Conservation (phyloP, 2,329 filamentous ascomycete genomes). For the Bipolaris gigantea region DNA sequence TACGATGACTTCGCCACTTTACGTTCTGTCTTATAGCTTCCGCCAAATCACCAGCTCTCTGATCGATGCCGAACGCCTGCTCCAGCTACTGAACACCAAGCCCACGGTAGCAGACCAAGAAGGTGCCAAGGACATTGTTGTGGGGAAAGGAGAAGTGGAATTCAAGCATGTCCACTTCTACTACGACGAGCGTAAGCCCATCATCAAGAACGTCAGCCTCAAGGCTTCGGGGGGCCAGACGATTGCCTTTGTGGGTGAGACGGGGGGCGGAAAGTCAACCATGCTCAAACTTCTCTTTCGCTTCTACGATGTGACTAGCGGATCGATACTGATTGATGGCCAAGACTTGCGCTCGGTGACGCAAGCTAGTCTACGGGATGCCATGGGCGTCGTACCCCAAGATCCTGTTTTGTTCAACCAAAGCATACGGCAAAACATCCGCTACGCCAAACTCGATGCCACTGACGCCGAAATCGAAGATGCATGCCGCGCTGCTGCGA, state of each 20-base stretch:
- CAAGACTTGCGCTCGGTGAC: conserved; percentile 63
- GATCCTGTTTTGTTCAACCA: conserved; percentile 66
- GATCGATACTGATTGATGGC: conserved; percentile 60
- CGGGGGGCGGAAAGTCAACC: conserved; percentile 65
- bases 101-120: conserved; percentile 55
- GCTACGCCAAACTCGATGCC: conserved; percentile 64
- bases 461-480: conserved; percentile 62
- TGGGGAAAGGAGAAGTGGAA: conserved; percentile 54
- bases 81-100: conserved; percentile 61
- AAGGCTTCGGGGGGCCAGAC: conserved; percentile 57
- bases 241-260: conserved; percentile 63
- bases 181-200: conserved; percentile 58
- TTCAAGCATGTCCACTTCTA: conserved; percentile 60
- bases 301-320: conserved; percentile 61
- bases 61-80: conserved; percentile 66
- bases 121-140: conserved; percentile 44
- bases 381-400: conserved; percentile 66
- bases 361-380: conserved; percentile 59
- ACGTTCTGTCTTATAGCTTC: conserved; percentile 55
- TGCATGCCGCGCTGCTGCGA: conserved; percentile 63
- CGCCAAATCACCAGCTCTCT: conserved; percentile 56
- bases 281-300: conserved; percentile 63
- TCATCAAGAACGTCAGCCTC: conserved; percentile 55
- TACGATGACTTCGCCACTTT: conserved; percentile 52
- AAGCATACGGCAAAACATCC: conserved; percentile 65